A percentile compares a stretch with the other conserved stretches of the same genome.
These are phyloP conservation scores for Vitis vinifera DNA, from an alignment of 164 flowering plant species.

Conservation along the genomic window ASM3070453v1 NC_081818.1:26966001-26966500, in stretches of 20 bases:
- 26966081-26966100: too few species aligned
- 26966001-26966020: too few species aligned
- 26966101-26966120: too few species aligned
- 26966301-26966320: slow-evolving; percentile 61
- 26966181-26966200: slow-evolving; percentile 13
- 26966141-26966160: slow-evolving; percentile 14
- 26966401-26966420: too few species aligned
- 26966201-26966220: slow-evolving; percentile 18
- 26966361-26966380: not conserved
- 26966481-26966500: slow-evolving; percentile 68
- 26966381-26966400: too few species aligned
- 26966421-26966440: not conserved
- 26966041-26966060: too few species aligned
- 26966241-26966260: slow-evolving; percentile 80
- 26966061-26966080: too few species aligned
- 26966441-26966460: slow-evolving; percentile 61
- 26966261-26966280: slow-evolving; percentile 60
- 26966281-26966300: slow-evolving; percentile 67
- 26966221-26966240: slow-evolving; percentile 59
- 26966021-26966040: too few species aligned
- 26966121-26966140: slow-evolving; percentile 2
- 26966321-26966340: slow-evolving; percentile 50
- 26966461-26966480: slow-evolving; percentile 77
- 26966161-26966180: slow-evolving; percentile 20
- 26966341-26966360: not conserved